Evolutionary conservation across 331 rosid species (phyloP).

Genomic region (Pyrus hybrid): DNA sequence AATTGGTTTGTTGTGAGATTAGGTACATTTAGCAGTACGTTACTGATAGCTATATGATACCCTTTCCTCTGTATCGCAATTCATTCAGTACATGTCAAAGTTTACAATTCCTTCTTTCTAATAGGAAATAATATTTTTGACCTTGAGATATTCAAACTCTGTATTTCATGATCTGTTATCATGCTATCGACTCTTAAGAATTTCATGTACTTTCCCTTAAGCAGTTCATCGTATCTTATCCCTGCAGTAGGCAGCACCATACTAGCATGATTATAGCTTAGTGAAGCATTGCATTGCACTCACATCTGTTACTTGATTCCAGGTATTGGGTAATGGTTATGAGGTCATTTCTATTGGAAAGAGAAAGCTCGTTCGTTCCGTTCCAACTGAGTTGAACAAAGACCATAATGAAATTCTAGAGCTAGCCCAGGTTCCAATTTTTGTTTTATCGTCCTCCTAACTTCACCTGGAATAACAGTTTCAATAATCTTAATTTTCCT

Average conservation of each 20-base stretch:
- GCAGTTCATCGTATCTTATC: background rate
- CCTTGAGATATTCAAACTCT: background rate
- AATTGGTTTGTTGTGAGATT: background rate
- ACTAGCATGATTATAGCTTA: constrained; percentile 1
- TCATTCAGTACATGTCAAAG: background rate
- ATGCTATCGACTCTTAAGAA: background rate
- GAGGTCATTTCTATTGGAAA: constrained; percentile 93
- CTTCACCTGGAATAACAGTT: background rate
- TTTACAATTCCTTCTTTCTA: background rate
- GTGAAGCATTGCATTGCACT: background rate
- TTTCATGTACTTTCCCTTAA: background rate
- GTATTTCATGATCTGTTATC: background rate
- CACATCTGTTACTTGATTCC: constrained; percentile 22
- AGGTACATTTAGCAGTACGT: background rate
- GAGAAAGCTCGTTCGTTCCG: constrained; percentile 90
- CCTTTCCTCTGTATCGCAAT: background rate
- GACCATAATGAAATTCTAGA: constrained; percentile 94
- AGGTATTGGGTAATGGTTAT: constrained; percentile 88
- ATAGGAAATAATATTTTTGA: background rate
- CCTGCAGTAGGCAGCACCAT: background rate
- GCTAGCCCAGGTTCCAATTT: constrained; percentile 79
- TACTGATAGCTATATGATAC: background rate
- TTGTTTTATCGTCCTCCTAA: background rate
- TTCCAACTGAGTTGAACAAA: constrained; percentile 96
- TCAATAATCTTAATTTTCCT: background rate